Percentiles rank a stretch among this genome's conserved stretches.
phyloP scores from a whole-genome alignment of 140 eudicot genomes.

The Bidens hawaiensis region DNA sequence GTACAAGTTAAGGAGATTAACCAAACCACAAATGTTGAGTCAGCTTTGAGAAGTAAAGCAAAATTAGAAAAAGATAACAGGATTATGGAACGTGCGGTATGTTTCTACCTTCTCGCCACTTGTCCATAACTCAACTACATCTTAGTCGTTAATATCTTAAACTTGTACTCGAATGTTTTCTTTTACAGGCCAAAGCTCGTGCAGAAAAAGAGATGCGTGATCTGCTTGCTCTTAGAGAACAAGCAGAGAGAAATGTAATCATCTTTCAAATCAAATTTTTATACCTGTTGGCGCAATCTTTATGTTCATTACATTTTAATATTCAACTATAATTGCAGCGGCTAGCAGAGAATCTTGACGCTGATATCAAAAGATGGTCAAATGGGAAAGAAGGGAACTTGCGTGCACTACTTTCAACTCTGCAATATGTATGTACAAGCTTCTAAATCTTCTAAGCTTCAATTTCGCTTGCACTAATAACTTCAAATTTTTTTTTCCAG shows the following conservation, averaged over 20 bases:
- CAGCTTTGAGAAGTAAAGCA: constrained; percentile 74
- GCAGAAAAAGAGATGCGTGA: constrained; percentile 97
- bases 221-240: constrained; percentile 78
- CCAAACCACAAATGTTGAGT: constrained; percentile 48
- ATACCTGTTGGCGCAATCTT: constrained; percentile 7
- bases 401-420: constrained; percentile 95
- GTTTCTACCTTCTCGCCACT: constrained; percentile 12
- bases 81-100: constrained; percentile 91
- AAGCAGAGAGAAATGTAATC: constrained; percentile 84
- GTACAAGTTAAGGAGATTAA: constrained; percentile 26
- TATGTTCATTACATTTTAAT: constrained; percentile 9
- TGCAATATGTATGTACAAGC: constrained; percentile 73
- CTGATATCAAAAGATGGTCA: constrained; percentile 96
- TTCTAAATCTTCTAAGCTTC: background rate
- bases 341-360: constrained; percentile 74
- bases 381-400: constrained; percentile 92
- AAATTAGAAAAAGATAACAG: constrained; percentile 79
- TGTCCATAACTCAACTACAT: background rate
- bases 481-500: constrained; percentile 33
- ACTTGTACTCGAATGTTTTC: constrained; percentile 1
- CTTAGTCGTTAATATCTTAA: background rate
- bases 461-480: no score
- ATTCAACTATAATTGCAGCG: constrained; percentile 56
- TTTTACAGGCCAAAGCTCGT: constrained; percentile 86
- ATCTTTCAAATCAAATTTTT: constrained; percentile 4